Percentiles rank a stretch among this genome's conserved stretches.
Evolutionary conservation across 2,329 filamentous ascomycete species (phyloP).

Genomic region (Botrytis sinoallii): DNA sequence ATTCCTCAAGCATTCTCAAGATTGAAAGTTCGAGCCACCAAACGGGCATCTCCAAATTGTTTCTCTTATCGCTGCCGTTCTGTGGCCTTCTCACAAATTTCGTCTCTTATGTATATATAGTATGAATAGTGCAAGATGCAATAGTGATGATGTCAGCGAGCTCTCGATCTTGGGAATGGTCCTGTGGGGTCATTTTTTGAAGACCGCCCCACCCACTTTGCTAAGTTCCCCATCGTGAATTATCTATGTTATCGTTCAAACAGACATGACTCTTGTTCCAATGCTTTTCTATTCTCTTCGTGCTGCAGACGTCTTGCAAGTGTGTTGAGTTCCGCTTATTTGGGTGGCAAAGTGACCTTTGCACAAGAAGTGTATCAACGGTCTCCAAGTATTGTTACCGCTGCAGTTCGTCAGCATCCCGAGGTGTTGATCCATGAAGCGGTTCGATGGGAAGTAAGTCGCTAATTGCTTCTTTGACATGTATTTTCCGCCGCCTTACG

Average conservation of each 20-base stretch:
- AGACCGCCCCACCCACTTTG: background rate
- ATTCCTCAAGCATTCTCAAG: background rate
- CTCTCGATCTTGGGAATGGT: background rate
- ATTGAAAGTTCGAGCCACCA: background rate
- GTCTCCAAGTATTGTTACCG: background rate
- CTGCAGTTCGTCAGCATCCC: background rate
- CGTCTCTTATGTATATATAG: background rate
- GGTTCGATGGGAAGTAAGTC: too few species aligned
- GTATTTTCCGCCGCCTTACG: accelerated
- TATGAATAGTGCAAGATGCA: background rate
- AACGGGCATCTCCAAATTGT: background rate
- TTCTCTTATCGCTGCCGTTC: too few species aligned
- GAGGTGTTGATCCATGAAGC: too few species aligned
- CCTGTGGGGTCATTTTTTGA: background rate
- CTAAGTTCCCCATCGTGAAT: background rate
- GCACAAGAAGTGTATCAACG: too few species aligned
- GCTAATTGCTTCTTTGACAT: too few species aligned
- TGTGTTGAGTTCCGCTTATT: background rate
- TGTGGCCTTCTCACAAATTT: background rate
- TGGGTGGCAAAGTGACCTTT: too few species aligned
- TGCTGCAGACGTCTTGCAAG: too few species aligned
- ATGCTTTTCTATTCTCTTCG: background rate
- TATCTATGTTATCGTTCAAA: background rate
- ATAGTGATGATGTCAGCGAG: background rate
- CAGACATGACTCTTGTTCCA: background rate